phyloP scores from a whole-genome alignment of 2,329 filamentous ascomycete species.

The Colletotrichum nymphaeae region DNA sequence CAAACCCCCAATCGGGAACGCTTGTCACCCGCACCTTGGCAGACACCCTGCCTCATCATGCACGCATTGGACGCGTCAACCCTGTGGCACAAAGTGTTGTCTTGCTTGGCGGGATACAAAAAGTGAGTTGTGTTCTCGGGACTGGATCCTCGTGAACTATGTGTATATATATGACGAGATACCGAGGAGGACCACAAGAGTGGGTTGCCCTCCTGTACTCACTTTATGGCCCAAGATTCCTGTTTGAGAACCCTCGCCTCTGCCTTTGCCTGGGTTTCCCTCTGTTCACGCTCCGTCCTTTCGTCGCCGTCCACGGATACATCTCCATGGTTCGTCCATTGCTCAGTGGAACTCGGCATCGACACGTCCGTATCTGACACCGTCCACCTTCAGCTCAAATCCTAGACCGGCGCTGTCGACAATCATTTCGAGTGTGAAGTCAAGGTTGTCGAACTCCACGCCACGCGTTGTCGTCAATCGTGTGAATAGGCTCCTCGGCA shows the following conservation, averaged over 20 bases:
- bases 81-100: conserved; percentile 10
- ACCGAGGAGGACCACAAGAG: not conserved
- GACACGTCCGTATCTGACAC: conserved; percentile 80
- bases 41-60: not conserved
- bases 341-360: conserved; percentile 80
- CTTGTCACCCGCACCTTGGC: not conserved
- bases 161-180: not conserved
- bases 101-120: conserved; percentile 6
- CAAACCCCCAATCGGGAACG: not conserved
- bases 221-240: conserved; percentile 15
- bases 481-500: conserved; percentile 80
- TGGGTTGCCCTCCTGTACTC: not conserved
- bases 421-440: conserved; percentile 86
- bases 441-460: conserved; percentile 84
- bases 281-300: conserved; percentile 5
- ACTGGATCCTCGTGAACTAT: conserved; percentile 21
- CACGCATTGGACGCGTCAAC: conserved; percentile 13
- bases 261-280: not conserved
- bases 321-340: not conserved
- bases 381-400: conserved; percentile 84
- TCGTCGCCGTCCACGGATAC: not conserved
- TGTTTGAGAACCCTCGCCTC: not conserved
- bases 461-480: conserved; percentile 81
- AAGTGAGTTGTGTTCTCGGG: conserved; percentile 13
- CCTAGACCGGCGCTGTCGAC: conserved; percentile 81